phyloP scores from a whole-genome alignment of 352 stramenopile genomes.

The Phytophthora melonis region DNA sequence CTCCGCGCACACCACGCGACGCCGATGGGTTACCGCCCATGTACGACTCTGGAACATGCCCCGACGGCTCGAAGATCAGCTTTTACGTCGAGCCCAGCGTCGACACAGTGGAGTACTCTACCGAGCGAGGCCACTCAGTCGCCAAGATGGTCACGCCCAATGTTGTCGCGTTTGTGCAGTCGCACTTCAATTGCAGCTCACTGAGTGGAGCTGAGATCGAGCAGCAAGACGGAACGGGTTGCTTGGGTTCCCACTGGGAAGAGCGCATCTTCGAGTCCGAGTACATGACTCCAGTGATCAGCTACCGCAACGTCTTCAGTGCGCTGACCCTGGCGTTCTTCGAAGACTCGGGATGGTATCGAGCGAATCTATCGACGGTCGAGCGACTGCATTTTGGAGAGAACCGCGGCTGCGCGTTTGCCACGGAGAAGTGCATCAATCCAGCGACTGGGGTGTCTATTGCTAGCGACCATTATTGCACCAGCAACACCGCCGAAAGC shows the following conservation, averaged over 20 bases:
- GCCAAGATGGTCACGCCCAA: slow-evolving; percentile 77
- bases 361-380: slow-evolving; percentile 54
- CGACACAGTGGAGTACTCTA: slow-evolving; percentile 64
- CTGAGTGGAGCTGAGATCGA: slow-evolving; percentile 80
- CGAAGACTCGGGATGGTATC: slow-evolving; percentile 87
- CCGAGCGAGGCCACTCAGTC: slow-evolving; percentile 61
- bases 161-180: slow-evolving; percentile 62
- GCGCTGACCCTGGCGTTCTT: slow-evolving; percentile 84
- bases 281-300: slow-evolving; percentile 85
- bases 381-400: slow-evolving; percentile 77
- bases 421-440: slow-evolving; percentile 74
- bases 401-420: slow-evolving; percentile 70
- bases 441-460: slow-evolving; percentile 50
- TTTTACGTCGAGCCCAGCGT: slow-evolving; percentile 47
- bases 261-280: slow-evolving; percentile 84
- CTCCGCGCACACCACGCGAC: slow-evolving; percentile 69
- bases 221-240: slow-evolving; percentile 73
- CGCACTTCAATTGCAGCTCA: slow-evolving; percentile 72
- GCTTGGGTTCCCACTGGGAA: slow-evolving; percentile 86
- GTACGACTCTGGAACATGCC: slow-evolving; percentile 46
- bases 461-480: slow-evolving; percentile 74
- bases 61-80: slow-evolving; percentile 56
- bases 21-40: slow-evolving; percentile 44
- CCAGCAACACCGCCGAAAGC: slow-evolving; percentile 61
- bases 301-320: slow-evolving; percentile 78